Percentiles rank a stretch among this genome's conserved stretches.
These are phyloP conservation scores for Pestalotiopsis sp. DNA, from an alignment of 2,329 filamentous ascomycete genomes.

Conservation along the genomic window DNA sequence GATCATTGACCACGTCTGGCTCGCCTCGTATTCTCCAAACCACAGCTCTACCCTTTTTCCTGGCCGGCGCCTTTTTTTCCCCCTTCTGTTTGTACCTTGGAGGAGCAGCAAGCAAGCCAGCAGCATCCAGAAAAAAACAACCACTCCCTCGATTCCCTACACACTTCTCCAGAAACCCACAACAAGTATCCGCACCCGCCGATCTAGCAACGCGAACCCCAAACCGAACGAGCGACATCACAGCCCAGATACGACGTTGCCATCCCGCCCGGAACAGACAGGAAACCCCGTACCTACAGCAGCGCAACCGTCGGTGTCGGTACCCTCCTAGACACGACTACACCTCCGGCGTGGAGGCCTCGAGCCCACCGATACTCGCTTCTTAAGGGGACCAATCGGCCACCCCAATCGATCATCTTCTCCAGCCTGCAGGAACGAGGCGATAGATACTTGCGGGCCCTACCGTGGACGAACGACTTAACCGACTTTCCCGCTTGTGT, in stretches of 20 bases:
- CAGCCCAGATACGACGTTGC: constrained; percentile 9
- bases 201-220: background rate
- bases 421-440: background rate
- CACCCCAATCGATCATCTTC: background rate
- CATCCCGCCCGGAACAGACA: background rate
- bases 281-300: background rate
- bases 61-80: background rate
- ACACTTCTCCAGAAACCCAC: background rate
- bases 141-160: background rate
- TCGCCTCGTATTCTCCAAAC: constrained; percentile 8
- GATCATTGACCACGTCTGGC: constrained; percentile 11
- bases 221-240: background rate
- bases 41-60: background rate
- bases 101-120: background rate
- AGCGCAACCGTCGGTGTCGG: constrained; percentile 6
- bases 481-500: background rate
- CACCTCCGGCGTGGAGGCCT: constrained; percentile 16
- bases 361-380: constrained; percentile 15
- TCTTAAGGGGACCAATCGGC: background rate
- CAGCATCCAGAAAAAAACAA: background rate
- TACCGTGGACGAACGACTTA: background rate
- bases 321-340: background rate
- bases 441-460: background rate
- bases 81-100: background rate
- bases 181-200: background rate